These are phyloP conservation scores for Amanita muscaria DNA, from an alignment of 768 basidiomycete species.

Conservation along the genomic window DNA sequence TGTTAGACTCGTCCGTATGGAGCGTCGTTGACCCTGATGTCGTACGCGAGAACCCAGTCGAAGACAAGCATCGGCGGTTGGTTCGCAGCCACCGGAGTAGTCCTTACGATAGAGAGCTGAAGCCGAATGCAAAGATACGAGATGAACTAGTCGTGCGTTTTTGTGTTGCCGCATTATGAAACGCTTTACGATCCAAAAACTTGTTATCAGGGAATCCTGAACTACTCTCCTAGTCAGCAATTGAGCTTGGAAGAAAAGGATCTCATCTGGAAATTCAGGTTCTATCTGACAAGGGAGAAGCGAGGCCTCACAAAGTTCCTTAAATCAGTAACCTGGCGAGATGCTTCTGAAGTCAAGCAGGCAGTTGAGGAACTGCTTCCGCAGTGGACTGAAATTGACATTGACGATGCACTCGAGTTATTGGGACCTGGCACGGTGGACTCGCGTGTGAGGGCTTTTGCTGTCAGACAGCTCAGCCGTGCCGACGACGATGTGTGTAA, in stretches of 20 bases:
- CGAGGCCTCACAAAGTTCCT: slow-evolving; percentile 95
- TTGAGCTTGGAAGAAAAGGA: slow-evolving; percentile 92
- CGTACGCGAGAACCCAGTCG: slow-evolving; percentile 89
- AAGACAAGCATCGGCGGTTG: slow-evolving; percentile 91
- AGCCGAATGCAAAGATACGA: slow-evolving; percentile 92
- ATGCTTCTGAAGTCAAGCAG: slow-evolving; percentile 93
- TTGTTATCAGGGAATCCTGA: slow-evolving; percentile 67
- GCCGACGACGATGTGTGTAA: slow-evolving; percentile 87
- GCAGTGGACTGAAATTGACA: slow-evolving; percentile 95
- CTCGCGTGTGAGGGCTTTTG: slow-evolving; percentile 89
- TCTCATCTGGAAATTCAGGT: slow-evolving; percentile 98
- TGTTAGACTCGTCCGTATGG: slow-evolving; percentile 73
- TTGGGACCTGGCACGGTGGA: slow-evolving; percentile 86
- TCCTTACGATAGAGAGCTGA: slow-evolving; percentile 90
- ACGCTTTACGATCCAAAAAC: neutral
- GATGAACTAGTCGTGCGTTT: slow-evolving; percentile 80
- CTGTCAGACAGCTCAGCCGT: slow-evolving; percentile 80
- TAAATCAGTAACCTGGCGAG: slow-evolving; percentile 96
- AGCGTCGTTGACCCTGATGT: slow-evolving; percentile 86
- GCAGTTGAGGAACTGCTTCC: slow-evolving; percentile 94
- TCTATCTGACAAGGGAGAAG: slow-evolving; percentile 88
- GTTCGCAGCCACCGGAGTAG: slow-evolving; percentile 94
- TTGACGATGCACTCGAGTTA: slow-evolving; percentile 92
- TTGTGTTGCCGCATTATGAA: neutral
- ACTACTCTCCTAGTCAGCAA: slow-evolving; percentile 82